Conservation (phyloP, 2,329 filamentous ascomycete genomes). For the Pseudopithomyces chartarum region DNA sequence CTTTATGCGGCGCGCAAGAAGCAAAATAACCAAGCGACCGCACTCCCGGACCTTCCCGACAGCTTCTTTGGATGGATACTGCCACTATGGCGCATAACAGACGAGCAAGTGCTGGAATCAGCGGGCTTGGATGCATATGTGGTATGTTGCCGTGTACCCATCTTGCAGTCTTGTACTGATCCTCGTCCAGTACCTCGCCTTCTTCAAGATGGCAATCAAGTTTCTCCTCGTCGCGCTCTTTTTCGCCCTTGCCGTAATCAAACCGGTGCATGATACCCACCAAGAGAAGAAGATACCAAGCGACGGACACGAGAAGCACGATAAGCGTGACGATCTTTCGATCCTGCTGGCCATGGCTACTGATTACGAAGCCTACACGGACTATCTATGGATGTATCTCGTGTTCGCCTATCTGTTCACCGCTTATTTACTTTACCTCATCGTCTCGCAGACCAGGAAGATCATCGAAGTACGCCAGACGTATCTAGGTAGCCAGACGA, state of each 20-base stretch:
- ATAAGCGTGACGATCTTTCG: conserved; percentile 26
- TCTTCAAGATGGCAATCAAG: conserved; percentile 93
- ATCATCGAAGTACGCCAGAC: conserved; percentile 87
- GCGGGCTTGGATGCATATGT: conserved; percentile 96
- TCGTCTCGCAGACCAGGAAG: conserved; percentile 80
- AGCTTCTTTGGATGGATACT: conserved; percentile 94
- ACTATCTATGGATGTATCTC: conserved; percentile 89
- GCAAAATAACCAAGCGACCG: conserved; percentile 66
- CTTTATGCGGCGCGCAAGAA: conserved; percentile 89
- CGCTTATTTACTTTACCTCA: conserved; percentile 77
- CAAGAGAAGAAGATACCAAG: conserved; percentile 27
- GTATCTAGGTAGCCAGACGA: conserved; percentile 90
- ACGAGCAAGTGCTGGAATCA: conserved; percentile 86
- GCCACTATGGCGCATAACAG: conserved; percentile 79
- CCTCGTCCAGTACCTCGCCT: conserved; percentile 73
- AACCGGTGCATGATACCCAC: conserved; percentile 81
- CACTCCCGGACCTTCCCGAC: conserved; percentile 79
- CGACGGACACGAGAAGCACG: conserved; percentile 15
- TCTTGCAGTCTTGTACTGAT: conserved; percentile 7
- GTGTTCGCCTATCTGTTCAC: conserved; percentile 96
- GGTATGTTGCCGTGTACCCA: conserved; percentile 53
- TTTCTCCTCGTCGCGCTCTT: conserved; percentile 80
- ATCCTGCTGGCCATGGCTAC: conserved; percentile 24
- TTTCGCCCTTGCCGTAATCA: conserved; percentile 79
- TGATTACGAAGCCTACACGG: conserved; percentile 50